Base-by-base conservation (phyloP, 768 basidiomycete genomes). In the Tylopilus balloui region DNA sequence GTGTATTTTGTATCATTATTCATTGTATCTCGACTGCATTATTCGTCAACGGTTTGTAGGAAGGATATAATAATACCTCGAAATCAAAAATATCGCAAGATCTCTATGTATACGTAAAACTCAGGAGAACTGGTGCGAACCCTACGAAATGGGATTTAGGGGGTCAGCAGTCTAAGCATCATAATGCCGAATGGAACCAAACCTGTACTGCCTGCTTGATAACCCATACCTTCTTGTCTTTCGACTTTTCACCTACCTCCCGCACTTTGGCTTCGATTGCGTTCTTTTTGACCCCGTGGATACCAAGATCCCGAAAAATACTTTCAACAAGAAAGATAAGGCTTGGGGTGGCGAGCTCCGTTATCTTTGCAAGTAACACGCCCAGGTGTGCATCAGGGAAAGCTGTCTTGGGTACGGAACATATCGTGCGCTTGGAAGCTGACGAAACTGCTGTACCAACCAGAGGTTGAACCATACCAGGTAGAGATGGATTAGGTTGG, bases 251-350 rank as follows among this genome's bases (percentile, higher is more conserved):
- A 14, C 79, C 75, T 12, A 91, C 77, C 65, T 91, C 88, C 39
- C 78, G 74, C 31, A 93, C 73, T 64, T 92, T 92, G 3, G 81
- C 82, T 65, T 90, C 88, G 38, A 93, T 82, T 4, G 87, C 81
- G 42, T 83, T 86, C 75, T 92, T 92, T 73, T 85, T 90, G 53
- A 91, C 78, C 48, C 83, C 84, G 55, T 85, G 71, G n/a, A 64
- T 66, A 27, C 79, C 79, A 34, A 92, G 71, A 23, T 85, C 85
- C 53, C 84, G 79, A 58, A 83, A 79, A 55, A 92, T 76, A 8
- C 79, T 75, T 51, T 92, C 89, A 0, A 91, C 77, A 24, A 93
- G 78, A 47, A 81, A 76, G 8, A 73, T 75, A 21, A 89, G 71
- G 53, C 74, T 90, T 8, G 77, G 71, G 0, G 85, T 80, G 45